Conservation (phyloP, 805 yeast genomes). For the Vanderwaltozyma yarrowii region DNA sequence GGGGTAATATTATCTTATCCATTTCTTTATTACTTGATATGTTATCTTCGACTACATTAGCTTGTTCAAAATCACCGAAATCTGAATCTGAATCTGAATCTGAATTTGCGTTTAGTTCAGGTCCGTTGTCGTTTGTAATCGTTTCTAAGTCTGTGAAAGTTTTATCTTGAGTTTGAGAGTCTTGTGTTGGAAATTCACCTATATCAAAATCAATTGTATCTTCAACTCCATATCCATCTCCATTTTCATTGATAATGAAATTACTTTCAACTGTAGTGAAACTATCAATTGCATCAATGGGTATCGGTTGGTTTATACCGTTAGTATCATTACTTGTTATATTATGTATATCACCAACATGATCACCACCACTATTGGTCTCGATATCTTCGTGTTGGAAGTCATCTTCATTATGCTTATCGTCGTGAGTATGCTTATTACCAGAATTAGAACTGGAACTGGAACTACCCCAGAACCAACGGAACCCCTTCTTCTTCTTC, state of each 20-base stretch:
- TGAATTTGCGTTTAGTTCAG: too few relatives aligned
- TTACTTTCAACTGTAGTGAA: not conserved
- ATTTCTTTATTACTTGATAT: not conserved
- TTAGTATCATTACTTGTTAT: too few relatives aligned
- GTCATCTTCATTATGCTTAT: not conserved
- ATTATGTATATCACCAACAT: too few relatives aligned
- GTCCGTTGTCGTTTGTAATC: too few relatives aligned
- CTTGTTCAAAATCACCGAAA: constrained; percentile 19
- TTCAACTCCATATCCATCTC: too few relatives aligned
- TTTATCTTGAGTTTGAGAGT: too few relatives aligned
- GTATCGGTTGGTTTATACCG: not conserved
- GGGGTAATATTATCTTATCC: not conserved
- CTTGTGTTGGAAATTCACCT: not conserved
- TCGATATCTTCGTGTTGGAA: too few relatives aligned
- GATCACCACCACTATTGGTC: too few relatives aligned
- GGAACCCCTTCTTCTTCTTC: constrained; percentile 13
- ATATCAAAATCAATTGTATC: too few relatives aligned
- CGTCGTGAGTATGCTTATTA: not conserved
- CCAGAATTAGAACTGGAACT: not conserved
- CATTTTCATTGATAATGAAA: not conserved
- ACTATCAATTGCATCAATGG: not conserved
- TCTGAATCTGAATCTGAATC: constrained; percentile 12
- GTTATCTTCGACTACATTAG: not conserved
- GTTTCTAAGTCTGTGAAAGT: too few relatives aligned
- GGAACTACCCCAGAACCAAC: constrained; percentile 20